Evolutionary conservation across 176 grass and related monocot species (phyloP).

Genomic region (Zizania latifolia): DNA sequence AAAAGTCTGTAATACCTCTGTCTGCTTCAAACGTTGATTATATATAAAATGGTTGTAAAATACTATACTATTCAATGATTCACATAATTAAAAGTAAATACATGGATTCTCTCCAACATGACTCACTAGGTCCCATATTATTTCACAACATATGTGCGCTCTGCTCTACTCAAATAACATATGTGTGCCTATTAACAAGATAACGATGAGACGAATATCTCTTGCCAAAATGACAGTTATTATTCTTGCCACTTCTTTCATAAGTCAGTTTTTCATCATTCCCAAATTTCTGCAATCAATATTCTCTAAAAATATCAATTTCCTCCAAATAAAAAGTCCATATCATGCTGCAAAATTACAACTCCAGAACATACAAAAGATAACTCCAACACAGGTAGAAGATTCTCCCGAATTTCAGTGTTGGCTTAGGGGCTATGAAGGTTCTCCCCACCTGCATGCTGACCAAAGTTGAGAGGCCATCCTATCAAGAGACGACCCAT

Average conservation of each 20-base stretch:
- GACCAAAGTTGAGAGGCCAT: slow-evolving; percentile 76
- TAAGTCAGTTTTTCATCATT: background rate
- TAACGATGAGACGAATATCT: background rate
- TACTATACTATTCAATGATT: too few relatives aligned
- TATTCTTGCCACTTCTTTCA: background rate
- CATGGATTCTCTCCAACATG: too few relatives aligned
- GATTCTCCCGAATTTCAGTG: too few relatives aligned
- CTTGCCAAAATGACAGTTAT: background rate
- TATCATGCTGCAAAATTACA: slow-evolving; percentile 6
- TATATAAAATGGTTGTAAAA: too few relatives aligned
- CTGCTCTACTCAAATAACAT: background rate
- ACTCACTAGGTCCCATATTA: background rate
- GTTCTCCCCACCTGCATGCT: slow-evolving; percentile 50
- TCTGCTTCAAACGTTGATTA: too few relatives aligned
- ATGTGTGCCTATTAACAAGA: background rate
- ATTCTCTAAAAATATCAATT: background rate
- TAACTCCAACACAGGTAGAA: too few relatives aligned
- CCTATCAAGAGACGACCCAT: slow-evolving; percentile 52
- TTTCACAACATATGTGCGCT: background rate
- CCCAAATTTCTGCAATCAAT: background rate
- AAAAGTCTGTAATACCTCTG: too few relatives aligned
- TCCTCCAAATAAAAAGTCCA: background rate
- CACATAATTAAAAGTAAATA: too few relatives aligned
- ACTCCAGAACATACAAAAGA: background rate
- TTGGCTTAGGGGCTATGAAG: background rate